Evolutionary conservation across 257 asterid species (phyloP).

Genomic region (Fraxinus americana): DNA sequence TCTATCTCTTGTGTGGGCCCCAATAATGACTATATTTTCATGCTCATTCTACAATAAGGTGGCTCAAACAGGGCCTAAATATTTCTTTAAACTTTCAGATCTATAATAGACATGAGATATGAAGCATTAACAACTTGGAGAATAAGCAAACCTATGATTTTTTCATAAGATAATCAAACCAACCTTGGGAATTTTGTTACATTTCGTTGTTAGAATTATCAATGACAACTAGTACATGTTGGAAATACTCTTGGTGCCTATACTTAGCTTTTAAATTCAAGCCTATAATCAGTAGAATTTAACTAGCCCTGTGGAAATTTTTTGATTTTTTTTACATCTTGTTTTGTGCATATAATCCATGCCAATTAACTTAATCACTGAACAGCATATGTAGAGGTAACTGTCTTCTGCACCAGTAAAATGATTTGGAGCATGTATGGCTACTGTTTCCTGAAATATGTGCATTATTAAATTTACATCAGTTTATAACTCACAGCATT

Average conservation of each 20-base stretch:
- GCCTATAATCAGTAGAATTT: background rate
- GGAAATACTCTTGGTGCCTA: background rate
- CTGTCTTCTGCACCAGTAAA: background rate
- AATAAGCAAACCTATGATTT: background rate
- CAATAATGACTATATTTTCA: no score
- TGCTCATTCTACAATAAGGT: no score
- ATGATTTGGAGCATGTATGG: background rate
- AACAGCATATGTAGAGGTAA: background rate
- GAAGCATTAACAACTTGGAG: background rate
- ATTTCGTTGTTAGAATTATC: background rate
- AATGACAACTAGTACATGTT: background rate
- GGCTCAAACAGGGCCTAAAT: no score
- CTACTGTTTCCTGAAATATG: background rate
- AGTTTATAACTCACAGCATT: background rate
- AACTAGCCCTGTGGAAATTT: background rate
- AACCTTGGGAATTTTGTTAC: background rate
- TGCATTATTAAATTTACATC: background rate
- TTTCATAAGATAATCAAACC: background rate
- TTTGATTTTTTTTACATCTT: background rate
- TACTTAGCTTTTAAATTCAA: background rate
- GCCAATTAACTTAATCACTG: background rate
- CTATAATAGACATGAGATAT: background rate
- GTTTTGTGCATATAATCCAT: background rate
- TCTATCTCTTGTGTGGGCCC: no score
- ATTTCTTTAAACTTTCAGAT: background rate